Base-by-base conservation (phyloP, 495 filamentous ascomycete species). In the Copromyces sp. region DNA sequence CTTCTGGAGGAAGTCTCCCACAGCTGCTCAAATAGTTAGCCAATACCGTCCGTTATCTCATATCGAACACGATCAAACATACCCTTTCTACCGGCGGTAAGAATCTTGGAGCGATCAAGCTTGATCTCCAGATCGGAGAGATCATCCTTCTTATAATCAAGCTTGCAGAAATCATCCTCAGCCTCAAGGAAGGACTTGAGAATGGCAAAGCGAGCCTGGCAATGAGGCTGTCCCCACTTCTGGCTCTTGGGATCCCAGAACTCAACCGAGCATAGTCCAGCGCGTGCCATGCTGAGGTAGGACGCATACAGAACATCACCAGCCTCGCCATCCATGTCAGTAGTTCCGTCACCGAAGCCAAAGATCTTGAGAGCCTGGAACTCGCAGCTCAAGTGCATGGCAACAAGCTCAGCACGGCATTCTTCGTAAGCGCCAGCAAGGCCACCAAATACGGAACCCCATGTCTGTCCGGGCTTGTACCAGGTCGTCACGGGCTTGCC, bases 191-290 rank as follows among this genome's bases (percentile, higher is more conserved):
- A 97, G 40, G 90, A 91, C 74, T 86, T 84, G 42, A 99, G 82
- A 78, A 98, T 99, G 73, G 90, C 91, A 82, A 94, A 98, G 17
- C 95, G 91, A 4, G 95, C 95, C 83, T 98, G 94, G 85, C 93
- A 96, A 77, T 99, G 95, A 37, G 93, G 89, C 78, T 98, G 94
- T 12, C 95, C 94, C 95, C 95, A 98, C 82, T 97, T 97, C 75
- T 87, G 83, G 72, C 86, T 90, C 84, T 94, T 89, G 38, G 93
- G 92, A 76, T 97, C 92, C 92, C 92, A 97, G 82, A 91, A 91
- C 75, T 99, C 94, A 24, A 98, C 84, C 2, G 94, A 90, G 16
- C 88, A 83, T 38, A 99, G 83, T 14, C 95, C 95, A 2, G 94
- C 94, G 39, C 94, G 88, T 29, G 95, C 95, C 95, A 99, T 98